Percentiles rank a stretch among this genome's conserved stretches.
Conservation (phyloP, 345 rosid species). For the Aquilaria sinensis region DNA sequence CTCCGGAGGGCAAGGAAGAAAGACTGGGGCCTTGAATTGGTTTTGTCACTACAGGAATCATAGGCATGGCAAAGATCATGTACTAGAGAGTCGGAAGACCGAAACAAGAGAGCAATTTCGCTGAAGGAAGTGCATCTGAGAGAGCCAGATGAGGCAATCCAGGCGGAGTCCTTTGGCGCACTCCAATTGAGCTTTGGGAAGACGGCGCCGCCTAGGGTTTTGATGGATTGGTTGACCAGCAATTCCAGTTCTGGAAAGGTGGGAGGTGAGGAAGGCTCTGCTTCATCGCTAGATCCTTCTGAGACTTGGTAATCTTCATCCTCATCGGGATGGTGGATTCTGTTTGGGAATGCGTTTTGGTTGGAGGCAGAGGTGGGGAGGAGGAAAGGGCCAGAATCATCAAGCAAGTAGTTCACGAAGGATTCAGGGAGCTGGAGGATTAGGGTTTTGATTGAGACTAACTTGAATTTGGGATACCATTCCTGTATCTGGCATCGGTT, state of each 20-base stretch:
- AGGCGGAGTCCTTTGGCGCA: conserved; percentile 84
- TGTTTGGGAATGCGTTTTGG: conserved; percentile 71
- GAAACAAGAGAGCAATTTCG: conserved; percentile 62
- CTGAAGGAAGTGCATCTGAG: conserved; percentile 62
- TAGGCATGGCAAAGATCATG: conserved; percentile 76
- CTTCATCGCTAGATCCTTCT: conserved; percentile 66
- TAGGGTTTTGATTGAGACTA: conserved; percentile 55
- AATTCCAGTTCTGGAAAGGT: conserved; percentile 70
- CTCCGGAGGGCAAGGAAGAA: conserved; percentile 79
- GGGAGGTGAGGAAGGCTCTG: conserved; percentile 37
- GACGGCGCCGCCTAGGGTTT: conserved; percentile 56
- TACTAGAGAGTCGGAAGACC: conserved; percentile 66
- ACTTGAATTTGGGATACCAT: conserved; percentile 80
- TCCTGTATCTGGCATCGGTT: conserved; percentile 80
- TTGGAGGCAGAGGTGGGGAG: conserved; percentile 60
- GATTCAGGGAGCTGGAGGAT: conserved; percentile 70
- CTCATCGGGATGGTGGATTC: conserved; percentile 57
- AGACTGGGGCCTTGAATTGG: conserved; percentile 40
- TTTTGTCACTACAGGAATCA: conserved; percentile 55
- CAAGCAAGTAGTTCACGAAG: conserved; percentile 62
- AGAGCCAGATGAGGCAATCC: conserved; percentile 71
- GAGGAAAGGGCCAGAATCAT: conserved; percentile 67
- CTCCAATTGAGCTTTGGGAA: conserved; percentile 93
- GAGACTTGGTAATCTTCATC: conserved; percentile 59
- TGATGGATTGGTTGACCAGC: conserved; percentile 55